These are phyloP conservation scores for Areca catechu DNA, from an alignment of 176 grass and related monocot genomes.

Conservation along the genomic window DNA sequence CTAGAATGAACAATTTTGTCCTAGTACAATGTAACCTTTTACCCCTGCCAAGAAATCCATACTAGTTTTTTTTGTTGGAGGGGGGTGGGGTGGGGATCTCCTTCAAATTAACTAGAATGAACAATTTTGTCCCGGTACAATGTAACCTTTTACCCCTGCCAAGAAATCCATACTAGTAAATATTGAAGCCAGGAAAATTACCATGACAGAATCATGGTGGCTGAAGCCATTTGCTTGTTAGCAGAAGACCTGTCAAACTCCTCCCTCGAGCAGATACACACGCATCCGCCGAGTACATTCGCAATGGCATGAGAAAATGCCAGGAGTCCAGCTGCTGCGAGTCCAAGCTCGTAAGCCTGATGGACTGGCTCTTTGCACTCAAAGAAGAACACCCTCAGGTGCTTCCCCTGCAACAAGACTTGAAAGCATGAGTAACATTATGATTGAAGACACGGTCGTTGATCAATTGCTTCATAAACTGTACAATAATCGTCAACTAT, in stretches of 20 bases:
- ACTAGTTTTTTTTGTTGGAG: not conserved
- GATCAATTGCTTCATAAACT: too few relatives aligned
- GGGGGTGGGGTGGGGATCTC: too few relatives aligned
- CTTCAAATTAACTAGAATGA: too few relatives aligned
- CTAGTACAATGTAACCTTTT: too few relatives aligned
- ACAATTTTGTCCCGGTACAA: too few relatives aligned
- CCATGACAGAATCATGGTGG: slow-evolving; percentile 61
- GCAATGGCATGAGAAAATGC: slow-evolving; percentile 53
- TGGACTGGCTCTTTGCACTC: slow-evolving; percentile 83
- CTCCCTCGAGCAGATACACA: slow-evolving; percentile 47
- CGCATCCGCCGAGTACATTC: slow-evolving; percentile 60
- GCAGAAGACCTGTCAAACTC: slow-evolving; percentile 16
- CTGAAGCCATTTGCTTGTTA: slow-evolving; percentile 49
- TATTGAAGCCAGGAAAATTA: slow-evolving; percentile 2
- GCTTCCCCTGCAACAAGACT: slow-evolving; percentile 30
- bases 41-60: not conserved
- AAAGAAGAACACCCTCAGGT: slow-evolving; percentile 49
- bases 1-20: too few relatives aligned
- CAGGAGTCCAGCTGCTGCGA: slow-evolving; percentile 58
- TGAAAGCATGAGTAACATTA: too few relatives aligned
- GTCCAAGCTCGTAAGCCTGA: slow-evolving; percentile 64
- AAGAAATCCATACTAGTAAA: not conserved
- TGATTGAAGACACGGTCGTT: too few relatives aligned
- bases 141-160: too few relatives aligned
- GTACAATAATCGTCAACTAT: too few relatives aligned